Evolutionary conservation across 768 basidiomycete genomes (phyloP).

Genomic region (Tulasnella sp.): DNA sequence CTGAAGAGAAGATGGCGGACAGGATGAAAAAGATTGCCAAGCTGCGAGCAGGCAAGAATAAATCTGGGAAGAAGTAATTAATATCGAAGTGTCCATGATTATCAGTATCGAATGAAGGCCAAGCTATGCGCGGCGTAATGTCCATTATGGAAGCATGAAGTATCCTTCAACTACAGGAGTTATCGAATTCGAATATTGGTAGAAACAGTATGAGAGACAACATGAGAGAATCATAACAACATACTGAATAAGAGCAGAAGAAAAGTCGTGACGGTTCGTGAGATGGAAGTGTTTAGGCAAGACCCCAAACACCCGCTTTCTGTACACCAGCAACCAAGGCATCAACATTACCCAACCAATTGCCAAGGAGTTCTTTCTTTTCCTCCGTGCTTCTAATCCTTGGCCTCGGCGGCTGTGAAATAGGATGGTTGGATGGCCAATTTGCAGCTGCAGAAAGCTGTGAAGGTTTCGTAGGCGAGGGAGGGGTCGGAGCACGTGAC

Average conservation of each 20-base stretch:
- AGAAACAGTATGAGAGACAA: neutral
- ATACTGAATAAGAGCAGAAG: neutral
- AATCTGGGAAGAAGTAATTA: neutral
- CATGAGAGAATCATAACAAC: neutral
- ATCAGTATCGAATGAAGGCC: neutral
- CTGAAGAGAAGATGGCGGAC: conserved; percentile 91
- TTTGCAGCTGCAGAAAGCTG: neutral
- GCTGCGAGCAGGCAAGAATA: conserved; percentile 67
- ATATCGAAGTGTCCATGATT: neutral
- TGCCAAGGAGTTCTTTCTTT: conserved; percentile 75
- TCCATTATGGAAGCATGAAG: neutral
- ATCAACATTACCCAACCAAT: conserved; percentile 87
- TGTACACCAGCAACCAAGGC: conserved; percentile 82
- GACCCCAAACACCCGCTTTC: conserved; percentile 83
- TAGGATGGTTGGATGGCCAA: conserved; percentile 19
- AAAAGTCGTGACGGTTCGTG: neutral
- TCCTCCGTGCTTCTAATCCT: conserved; percentile 56
- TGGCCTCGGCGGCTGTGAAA: neutral
- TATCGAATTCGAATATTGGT: neutral
- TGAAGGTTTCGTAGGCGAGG: conserved; percentile 20
- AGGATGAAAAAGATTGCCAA: conserved; percentile 75
- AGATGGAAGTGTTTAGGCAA: conserved; percentile 35
- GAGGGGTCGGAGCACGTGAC: neutral
- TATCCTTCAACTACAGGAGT: neutral
- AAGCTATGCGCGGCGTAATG: neutral